A percentile compares a stretch with the other conserved stretches of the same genome.
Evolutionary conservation across 2,329 filamentous ascomycete genomes (phyloP).

Genomic region (Talaromyces atroroseus): DNA sequence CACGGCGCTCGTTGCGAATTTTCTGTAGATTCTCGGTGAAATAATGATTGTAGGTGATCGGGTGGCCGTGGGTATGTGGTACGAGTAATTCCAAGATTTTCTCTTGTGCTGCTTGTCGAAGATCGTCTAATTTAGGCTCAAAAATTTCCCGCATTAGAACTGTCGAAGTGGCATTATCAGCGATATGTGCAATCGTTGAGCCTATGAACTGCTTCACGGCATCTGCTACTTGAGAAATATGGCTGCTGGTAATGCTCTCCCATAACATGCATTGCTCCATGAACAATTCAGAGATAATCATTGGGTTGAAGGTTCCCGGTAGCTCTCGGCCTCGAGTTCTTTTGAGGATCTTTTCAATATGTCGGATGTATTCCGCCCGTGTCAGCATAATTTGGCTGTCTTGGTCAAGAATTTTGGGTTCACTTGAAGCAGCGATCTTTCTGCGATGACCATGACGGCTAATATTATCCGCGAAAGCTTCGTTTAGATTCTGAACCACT

Average conservation of each 20-base stretch:
- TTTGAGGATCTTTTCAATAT: constrained; percentile 34
- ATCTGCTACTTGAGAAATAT: constrained; percentile 33
- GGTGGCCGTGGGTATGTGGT: no score
- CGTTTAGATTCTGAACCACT: constrained; percentile 17
- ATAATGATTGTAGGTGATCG: no score
- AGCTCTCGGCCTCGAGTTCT: constrained; percentile 52
- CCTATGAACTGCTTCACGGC: constrained; percentile 31
- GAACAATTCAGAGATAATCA: constrained; percentile 58
- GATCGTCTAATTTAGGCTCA: no score
- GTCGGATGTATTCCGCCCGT: neutral
- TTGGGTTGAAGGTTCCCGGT: constrained; percentile 56
- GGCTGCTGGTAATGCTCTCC: constrained; percentile 36
- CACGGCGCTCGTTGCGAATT: no score
- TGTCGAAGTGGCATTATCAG: no score
- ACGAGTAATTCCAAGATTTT: no score
- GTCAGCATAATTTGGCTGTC: neutral
- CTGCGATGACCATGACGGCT: constrained; percentile 13
- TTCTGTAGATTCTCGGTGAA: no score
- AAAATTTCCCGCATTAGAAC: no score
- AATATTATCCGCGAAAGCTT: constrained; percentile 18
- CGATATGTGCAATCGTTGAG: neutral
- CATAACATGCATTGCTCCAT: constrained; percentile 53
- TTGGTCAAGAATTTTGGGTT: no score
- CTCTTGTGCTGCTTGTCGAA: no score
- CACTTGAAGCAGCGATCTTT: no score